Evolutionary conservation across 352 stramenopile genomes (phyloP).

Genomic region (Pythium sukuiense): DNA sequence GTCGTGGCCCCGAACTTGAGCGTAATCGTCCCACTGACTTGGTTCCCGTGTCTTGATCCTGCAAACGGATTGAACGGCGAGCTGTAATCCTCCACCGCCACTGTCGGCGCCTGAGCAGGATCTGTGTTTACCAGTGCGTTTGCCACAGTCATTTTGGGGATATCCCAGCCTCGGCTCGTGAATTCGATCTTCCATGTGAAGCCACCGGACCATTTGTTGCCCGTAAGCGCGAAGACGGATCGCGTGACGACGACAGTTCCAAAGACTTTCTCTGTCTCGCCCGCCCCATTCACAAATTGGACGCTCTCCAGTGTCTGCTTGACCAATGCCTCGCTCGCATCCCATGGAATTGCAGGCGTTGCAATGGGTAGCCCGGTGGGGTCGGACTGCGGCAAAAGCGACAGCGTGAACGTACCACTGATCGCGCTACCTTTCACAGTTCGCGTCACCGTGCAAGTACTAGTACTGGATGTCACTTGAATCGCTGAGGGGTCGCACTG

Average conservation of each 20-base stretch:
- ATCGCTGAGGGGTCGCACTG: conserved; percentile 39
- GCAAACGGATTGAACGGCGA: conserved; percentile 49
- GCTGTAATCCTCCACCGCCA: conserved; percentile 48
- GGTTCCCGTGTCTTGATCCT: conserved; percentile 87
- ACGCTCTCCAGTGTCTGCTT: conserved; percentile 56
- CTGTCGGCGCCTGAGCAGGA: conserved; percentile 18
- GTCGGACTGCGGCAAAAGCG: conserved; percentile 45
- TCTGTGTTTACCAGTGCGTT: conserved; percentile 33
- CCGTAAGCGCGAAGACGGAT: conserved; percentile 75
- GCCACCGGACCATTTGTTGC: conserved; percentile 90
- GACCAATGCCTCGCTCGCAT: conserved; percentile 64
- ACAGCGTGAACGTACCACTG: conserved; percentile 59
- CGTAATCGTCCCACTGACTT: conserved; percentile 86
- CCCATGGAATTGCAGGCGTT: conserved; percentile 61
- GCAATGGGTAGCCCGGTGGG: conserved; percentile 3
- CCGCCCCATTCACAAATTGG: neutral
- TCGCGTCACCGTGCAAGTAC: conserved; percentile 36
- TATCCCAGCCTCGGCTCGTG: conserved; percentile 71
- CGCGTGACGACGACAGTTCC: conserved; percentile 84
- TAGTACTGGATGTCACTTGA: conserved; percentile 28
- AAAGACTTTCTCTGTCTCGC: conserved; percentile 66
- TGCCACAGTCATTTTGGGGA: conserved; percentile 70
- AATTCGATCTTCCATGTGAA: conserved; percentile 96
- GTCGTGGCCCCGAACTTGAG: conserved; percentile 50
- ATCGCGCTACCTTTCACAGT: conserved; percentile 66